Base-by-base conservation (phyloP, 2,329 filamentous ascomycete genomes). In the Capronia coronata region DNA sequence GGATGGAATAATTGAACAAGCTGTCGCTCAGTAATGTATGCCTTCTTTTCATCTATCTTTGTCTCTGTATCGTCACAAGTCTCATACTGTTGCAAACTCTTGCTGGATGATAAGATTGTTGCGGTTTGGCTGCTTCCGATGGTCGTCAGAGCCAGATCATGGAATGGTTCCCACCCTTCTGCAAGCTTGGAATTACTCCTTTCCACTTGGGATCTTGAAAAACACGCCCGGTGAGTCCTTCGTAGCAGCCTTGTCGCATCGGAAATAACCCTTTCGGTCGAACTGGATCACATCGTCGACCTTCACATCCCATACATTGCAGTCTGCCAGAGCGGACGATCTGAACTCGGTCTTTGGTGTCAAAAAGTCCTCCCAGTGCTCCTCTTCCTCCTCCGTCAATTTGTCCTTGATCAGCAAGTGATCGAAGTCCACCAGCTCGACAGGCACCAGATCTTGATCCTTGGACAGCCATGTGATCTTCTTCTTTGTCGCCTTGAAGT, bases 371-470 rank as follows among this genome's bases (percentile, higher is more conserved):
- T 91, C 86, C 57, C 57, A 62, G 19, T 90, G 73, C 43, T 83
- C 77, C 63, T 94, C 87, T 1, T 89, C 83, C 64, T 89, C 83
- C 48, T 60, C 58, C 67, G 89, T 86, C 22, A 97, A 77, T 65
- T 93, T 90, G 66, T 97, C 91, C 76, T 96, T 97, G 52, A 85
- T 94, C 64, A 97, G 85, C 42, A 97, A 78, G 71, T 94, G 91
- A 70, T 95, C 91, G 66, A 96, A 97, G 60, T 96, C 89, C 70
- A 90, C 91, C 9, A 95, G 77, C 68, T 95, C 87, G 18, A 93
- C 83, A 6, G 83, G 82, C 7, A 90, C 75, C 0, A 91, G 77
- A 55, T 82, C 77, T 69, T 88, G 83, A 40, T 79, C 78, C 57
- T 84, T 77, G 2, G 86, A 83, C 22, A 94, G 74, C 89, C 88